Evolutionary conservation across 2,329 filamentous ascomycete species (phyloP).

Genomic region (Blastomyces parvus): DNA sequence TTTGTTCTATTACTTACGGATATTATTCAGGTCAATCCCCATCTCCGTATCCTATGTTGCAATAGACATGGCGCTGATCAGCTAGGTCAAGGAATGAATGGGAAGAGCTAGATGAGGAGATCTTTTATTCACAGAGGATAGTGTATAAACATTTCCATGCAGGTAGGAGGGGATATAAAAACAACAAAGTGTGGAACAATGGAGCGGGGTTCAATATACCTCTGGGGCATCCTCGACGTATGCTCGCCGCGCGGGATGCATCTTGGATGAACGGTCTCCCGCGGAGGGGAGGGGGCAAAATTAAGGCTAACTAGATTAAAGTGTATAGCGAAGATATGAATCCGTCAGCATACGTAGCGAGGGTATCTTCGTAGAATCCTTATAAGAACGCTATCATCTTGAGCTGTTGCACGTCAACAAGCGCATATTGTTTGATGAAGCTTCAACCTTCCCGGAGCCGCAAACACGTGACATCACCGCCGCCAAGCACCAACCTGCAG

Average conservation of each 20-base stretch:
- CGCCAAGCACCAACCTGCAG: too few species aligned
- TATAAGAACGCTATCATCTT: background rate
- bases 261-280: slow-evolving; percentile 29
- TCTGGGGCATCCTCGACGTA: slow-evolving; percentile 81
- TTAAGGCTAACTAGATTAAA: background rate
- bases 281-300: background rate
- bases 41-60: slow-evolving; percentile 45
- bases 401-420: too few species aligned
- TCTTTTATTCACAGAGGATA: slow-evolving; percentile 13
- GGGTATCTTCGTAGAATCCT: background rate
- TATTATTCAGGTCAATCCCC: slow-evolving; percentile 53
- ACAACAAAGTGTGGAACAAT: slow-evolving; percentile 26
- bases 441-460: too few species aligned
- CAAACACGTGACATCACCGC: too few species aligned
- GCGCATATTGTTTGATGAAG: background rate
- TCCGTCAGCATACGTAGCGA: background rate
- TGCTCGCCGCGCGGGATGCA: slow-evolving; percentile 84
- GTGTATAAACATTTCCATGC: slow-evolving; percentile 12
- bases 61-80: slow-evolving; percentile 24
- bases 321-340: background rate
- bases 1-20: slow-evolving; percentile 44
- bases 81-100: slow-evolving; percentile 11
- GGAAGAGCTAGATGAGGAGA: slow-evolving; percentile 11
- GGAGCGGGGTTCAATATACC: slow-evolving; percentile 41
- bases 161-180: slow-evolving; percentile 7